phyloP scores from a whole-genome alignment of 2,329 filamentous ascomycete species.

The Epichloe gansuensis region DNA sequence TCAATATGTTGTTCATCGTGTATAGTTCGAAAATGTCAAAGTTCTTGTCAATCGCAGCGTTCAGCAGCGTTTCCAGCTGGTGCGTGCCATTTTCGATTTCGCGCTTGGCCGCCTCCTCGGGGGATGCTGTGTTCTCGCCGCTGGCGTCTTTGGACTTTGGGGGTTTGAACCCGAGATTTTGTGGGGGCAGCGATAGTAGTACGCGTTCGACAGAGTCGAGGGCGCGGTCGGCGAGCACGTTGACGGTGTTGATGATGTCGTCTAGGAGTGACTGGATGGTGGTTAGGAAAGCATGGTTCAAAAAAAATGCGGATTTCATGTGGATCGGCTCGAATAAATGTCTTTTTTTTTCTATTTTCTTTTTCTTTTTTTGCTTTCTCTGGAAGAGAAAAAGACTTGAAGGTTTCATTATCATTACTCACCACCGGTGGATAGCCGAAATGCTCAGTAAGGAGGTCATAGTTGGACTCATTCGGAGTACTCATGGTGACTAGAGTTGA shows the following conservation, averaged over 20 bases:
- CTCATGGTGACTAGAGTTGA: conserved; percentile 14
- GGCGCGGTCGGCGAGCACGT: conserved; percentile 82
- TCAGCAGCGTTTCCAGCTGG: conserved; percentile 70
- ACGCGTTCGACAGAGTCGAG: conserved; percentile 79
- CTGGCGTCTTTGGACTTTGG: conserved; percentile 10
- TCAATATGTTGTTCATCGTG: conserved; percentile 73
- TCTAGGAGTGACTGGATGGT: conserved; percentile 68
- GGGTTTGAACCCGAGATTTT: conserved; percentile 65
- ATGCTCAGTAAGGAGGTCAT: conserved; percentile 79
- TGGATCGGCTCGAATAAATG: too few species aligned
- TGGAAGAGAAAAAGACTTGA: neutral
- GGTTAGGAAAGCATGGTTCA: neutral
- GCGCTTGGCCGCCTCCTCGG: conserved; percentile 29
- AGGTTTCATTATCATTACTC: conserved; percentile 22
- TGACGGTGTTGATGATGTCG: conserved; percentile 95
- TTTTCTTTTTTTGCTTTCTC: conserved; percentile 5
- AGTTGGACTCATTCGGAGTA: conserved; percentile 32
- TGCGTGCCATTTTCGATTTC: conserved; percentile 86
- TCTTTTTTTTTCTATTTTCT: conserved; percentile 1
- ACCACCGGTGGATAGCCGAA: conserved; percentile 90
- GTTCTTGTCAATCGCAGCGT: conserved; percentile 69
- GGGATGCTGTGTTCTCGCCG: conserved; percentile 13
- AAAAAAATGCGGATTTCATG: neutral
- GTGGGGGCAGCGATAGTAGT: conserved; percentile 59
- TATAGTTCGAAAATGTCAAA: conserved; percentile 86